Evolutionary conservation across 768 basidiomycete species (phyloP).

Genomic region (Fomitopsis pulvina): DNA sequence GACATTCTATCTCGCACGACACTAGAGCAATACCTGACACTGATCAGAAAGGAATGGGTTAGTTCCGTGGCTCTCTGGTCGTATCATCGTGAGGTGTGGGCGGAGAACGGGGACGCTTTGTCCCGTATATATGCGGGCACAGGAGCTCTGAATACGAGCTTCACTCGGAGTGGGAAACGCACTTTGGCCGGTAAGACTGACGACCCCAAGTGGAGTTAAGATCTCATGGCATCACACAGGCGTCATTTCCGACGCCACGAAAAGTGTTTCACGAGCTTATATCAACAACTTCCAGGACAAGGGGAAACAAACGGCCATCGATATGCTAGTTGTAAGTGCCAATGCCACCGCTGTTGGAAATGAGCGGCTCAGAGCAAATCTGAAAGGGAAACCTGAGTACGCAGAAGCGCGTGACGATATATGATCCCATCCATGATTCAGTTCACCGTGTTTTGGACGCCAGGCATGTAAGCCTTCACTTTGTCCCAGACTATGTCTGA

Average conservation of each 20-base stretch:
- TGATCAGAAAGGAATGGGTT: slow-evolving; percentile 74
- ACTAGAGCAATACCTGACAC: slow-evolving; percentile 75
- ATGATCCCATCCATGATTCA: slow-evolving; percentile 89
- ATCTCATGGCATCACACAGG: slow-evolving; percentile 34
- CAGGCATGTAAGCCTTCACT: slow-evolving; percentile 37
- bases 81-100: slow-evolving; percentile 91
- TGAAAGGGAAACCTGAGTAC: slow-evolving; percentile 87
- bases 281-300: slow-evolving; percentile 98
- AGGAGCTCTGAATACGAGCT: slow-evolving; percentile 91
- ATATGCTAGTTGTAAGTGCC: slow-evolving; percentile 79
- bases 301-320: slow-evolving; percentile 89
- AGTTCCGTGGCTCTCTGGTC: slow-evolving; percentile 68
- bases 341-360: neutral
- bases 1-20: slow-evolving; percentile 84
- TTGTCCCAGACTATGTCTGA: neutral
- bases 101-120: slow-evolving; percentile 91
- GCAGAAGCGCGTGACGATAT: slow-evolving; percentile 84
- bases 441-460: slow-evolving; percentile 65
- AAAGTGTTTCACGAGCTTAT: slow-evolving; percentile 92
- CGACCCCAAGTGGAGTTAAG: neutral
- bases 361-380: neutral
- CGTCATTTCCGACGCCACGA: slow-evolving; percentile 92
- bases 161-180: slow-evolving; percentile 90
- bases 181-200: slow-evolving; percentile 72
- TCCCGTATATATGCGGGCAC: slow-evolving; percentile 94